Base-by-base conservation (phyloP, 176 grass and related monocot genomes). In the Aegilops speltoides region DNA sequence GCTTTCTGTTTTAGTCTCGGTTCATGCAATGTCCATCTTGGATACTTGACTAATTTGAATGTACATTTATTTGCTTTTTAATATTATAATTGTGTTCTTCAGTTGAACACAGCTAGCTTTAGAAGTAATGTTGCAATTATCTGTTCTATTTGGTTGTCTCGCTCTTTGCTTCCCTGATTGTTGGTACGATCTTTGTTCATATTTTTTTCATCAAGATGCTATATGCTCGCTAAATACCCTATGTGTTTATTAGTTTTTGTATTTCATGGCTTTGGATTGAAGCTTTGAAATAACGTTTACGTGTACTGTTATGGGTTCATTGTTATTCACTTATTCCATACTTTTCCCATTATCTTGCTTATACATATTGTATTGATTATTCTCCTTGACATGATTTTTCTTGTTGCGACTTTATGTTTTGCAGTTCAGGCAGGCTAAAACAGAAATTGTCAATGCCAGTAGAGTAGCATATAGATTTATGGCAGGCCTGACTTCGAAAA, bases 401-500 rank as follows among this genome's bases (percentile, higher is more conserved):
- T 73, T 82, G 19, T 84, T 88, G 64, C 26, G 7, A 70, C 43
- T 76, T 84, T 81, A 14, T 86, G 57, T 83, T 89, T 86, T 88
- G 73, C 90, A 99, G 97, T 93, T 99, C 68, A 90, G 94, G 85
- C 94, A 96, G 89, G 97, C 94, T 77, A 99, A 99, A 88, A 88
- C 92, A 69, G 97, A 97, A 82, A 94, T 99, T 14, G 94, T 93
- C 52, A 99, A 95, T 54, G 97, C 92, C 11, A 99, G 94, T 87
- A 94, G 86, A 93, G 97, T 97, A 57, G 90, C 90, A 32, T 99
- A 99, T 68, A 90, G 89, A 94, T 99, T 99, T 84, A 96, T 99
- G 97, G 92, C 97, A 70, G 97, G 94, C 76, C 80, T 99, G 32
- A 46, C 90, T 59, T 77, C 92, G 68, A 96, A 94, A 85, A 90